Percentiles rank a stretch among this genome's conserved stretches.
Evolutionary conservation across 1,139 yeast species (phyloP).

Genomic region (Geotrichum fermentans): DNA sequence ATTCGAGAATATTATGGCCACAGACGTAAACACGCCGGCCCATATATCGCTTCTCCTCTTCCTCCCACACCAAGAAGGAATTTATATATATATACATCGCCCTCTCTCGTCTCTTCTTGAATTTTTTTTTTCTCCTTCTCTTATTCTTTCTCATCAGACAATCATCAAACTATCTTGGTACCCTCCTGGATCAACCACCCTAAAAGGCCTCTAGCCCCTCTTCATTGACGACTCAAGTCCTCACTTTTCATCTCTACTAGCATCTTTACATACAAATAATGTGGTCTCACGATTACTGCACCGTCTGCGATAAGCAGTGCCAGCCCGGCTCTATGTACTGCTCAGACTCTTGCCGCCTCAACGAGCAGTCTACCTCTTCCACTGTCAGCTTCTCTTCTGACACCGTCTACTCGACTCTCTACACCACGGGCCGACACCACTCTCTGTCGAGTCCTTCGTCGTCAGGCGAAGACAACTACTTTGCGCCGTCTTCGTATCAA

Average conservation of each 20-base stretch:
- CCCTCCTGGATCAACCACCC: no score
- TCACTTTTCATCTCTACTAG: not conserved
- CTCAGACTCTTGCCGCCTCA: slow-evolving; percentile 38
- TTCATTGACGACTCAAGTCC: not conserved
- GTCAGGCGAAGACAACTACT: not conserved
- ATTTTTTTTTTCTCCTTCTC: not conserved
- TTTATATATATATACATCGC: not conserved
- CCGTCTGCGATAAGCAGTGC: slow-evolving; percentile 42
- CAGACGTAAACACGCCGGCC: not conserved
- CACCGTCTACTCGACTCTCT: slow-evolving; percentile 20
- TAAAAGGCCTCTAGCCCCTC: no score
- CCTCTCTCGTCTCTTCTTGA: not conserved
- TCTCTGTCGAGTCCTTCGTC: slow-evolving; percentile 4
- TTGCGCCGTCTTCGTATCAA: not conserved
- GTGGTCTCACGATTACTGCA: slow-evolving; percentile 43
- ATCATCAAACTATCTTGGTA: not conserved
- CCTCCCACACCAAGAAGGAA: no score
- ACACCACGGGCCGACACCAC: slow-evolving; percentile 22
- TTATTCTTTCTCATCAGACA: not conserved
- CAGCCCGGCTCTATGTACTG: slow-evolving; percentile 29
- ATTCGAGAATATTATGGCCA: not conserved
- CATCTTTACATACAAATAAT: slow-evolving; percentile 23
- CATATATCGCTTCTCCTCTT: not conserved
- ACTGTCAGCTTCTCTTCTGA: slow-evolving; percentile 20
- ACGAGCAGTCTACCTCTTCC: slow-evolving; percentile 24